Base-by-base conservation (phyloP, 257 asterid genomes). In the Solanum piurae region DNA sequence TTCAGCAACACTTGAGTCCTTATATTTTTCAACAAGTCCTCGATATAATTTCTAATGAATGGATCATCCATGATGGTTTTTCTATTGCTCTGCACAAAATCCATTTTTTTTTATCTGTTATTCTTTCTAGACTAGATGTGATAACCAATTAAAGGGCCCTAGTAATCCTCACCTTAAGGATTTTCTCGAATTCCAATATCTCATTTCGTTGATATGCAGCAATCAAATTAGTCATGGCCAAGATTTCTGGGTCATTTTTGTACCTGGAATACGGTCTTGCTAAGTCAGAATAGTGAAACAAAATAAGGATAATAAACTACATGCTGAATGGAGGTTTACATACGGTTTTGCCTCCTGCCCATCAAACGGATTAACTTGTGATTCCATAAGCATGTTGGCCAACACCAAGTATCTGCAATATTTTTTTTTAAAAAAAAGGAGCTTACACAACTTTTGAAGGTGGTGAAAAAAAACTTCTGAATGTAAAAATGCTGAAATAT, bases 321-420 rank as follows among this genome's bases (percentile, higher is more conserved):
- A 29, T 3, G 38, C 10, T 37, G 68, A 38, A 58, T 82, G 74
- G 85, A n/a, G 66, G 29, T 83, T 49, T 40, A 89, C 98, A 88
- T 92, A 97, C 99, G 98, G 99, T 89, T 97, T 97, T 83, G 98
- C 99, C 90, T 97, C 99, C 90, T 95, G 99, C 87, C 98, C 98
- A 87, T 97, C 99, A 89, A 97, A 97, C 12, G 98, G 99, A 85
- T 97, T 97, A 90, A 97, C 99, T 91, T 95, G 94, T 85, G 99
- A 97, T 91, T 95, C 96, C 99, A 97, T 97, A 90, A 97, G 95
- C 98, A 97, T 95, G 89, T 97, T 97, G 86, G 99, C 98, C 87
- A 95, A 91, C 60, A 97, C 99, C 90, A 97, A 94, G 90, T 97
- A 97, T 90, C 99, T 95, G 95, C 44, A 52, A 64, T 14, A 49